These are phyloP conservation scores for Berkeleyomyces basicola DNA, from an alignment of 2,329 filamentous ascomycete genomes.

Conservation along the genomic window DNA sequence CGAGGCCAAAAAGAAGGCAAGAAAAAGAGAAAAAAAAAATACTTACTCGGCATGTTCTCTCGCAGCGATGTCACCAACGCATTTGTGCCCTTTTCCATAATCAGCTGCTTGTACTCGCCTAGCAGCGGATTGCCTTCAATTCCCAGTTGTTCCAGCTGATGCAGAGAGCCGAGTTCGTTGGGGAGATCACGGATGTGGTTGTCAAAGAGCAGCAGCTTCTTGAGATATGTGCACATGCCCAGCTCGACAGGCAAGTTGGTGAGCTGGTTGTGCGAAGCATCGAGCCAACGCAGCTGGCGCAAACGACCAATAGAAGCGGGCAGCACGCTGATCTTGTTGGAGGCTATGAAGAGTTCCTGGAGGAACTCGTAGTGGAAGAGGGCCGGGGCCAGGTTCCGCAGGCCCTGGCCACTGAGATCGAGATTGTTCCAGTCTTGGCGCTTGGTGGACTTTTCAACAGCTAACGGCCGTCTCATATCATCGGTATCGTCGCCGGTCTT, in stretches of 20 bases:
- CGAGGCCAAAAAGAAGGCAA: not conserved
- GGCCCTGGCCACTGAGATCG: slow-evolving; percentile 89
- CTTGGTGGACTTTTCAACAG: slow-evolving; percentile 47
- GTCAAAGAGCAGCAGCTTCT: slow-evolving; percentile 73
- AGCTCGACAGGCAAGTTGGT: slow-evolving; percentile 72
- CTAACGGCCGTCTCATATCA: slow-evolving; percentile 44
- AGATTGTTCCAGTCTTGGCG: slow-evolving; percentile 82
- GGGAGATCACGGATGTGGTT: slow-evolving; percentile 74
- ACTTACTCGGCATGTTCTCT: slow-evolving; percentile 70
- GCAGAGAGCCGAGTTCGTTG: slow-evolving; percentile 73
- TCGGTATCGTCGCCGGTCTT: slow-evolving; percentile 38
- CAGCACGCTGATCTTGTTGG: slow-evolving; percentile 73
- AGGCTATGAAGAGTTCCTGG: slow-evolving; percentile 81
- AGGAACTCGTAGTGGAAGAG: slow-evolving; percentile 83
- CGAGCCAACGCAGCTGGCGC: slow-evolving; percentile 64
- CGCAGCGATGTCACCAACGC: slow-evolving; percentile 68
- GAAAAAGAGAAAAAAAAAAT: not conserved
- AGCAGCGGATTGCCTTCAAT: slow-evolving; percentile 84
- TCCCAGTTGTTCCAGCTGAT: slow-evolving; percentile 74
- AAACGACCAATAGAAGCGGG: slow-evolving; percentile 69
- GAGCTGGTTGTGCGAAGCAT: slow-evolving; percentile 79
- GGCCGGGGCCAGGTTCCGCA: slow-evolving; percentile 62
- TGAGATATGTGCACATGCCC: slow-evolving; percentile 90
- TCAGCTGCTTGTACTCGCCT: slow-evolving; percentile 57
- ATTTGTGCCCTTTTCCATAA: slow-evolving; percentile 77